These are phyloP conservation scores for Capsicum chinense DNA, from an alignment of 257 asterid genomes.

Conservation along the genomic window DNA sequence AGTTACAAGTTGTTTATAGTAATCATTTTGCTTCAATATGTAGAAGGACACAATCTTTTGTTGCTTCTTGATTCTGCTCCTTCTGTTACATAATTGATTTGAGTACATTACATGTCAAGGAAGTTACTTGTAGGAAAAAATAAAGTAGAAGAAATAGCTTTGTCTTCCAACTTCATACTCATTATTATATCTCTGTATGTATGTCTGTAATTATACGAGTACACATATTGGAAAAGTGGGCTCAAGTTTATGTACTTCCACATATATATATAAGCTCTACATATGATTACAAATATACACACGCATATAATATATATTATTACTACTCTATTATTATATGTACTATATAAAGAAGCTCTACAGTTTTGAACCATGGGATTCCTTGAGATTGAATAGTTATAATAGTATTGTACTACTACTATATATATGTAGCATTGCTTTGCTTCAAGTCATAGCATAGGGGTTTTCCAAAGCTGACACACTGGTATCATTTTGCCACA, in stretches of 20 bases:
- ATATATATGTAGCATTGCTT: constrained; percentile 31
- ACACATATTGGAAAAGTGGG: constrained; percentile 27
- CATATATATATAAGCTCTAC: background rate
- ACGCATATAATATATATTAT: background rate
- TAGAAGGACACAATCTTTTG: background rate
- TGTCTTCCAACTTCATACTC: no score
- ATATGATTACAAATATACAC: background rate
- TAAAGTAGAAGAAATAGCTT: background rate
- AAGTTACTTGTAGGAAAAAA: background rate
- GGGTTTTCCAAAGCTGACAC: constrained; percentile 38
- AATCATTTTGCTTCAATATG: background rate
- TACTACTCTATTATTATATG: no score
- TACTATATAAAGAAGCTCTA: background rate
- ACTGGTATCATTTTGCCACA: constrained; percentile 37
- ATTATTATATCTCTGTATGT: background rate
- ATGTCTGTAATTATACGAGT: background rate
- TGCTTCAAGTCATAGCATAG: constrained; percentile 37
- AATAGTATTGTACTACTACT: background rate
- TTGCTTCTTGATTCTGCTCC: background rate
- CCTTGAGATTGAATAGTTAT: constrained; percentile 37
- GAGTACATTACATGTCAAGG: constrained; percentile 19
- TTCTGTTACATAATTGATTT: background rate
- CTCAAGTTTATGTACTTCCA: constrained; percentile 31
- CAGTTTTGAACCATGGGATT: constrained; percentile 21
- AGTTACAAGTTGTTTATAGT: background rate